Base-by-base conservation (phyloP, 1,139 yeast species). In the Candida sp. region DNA sequence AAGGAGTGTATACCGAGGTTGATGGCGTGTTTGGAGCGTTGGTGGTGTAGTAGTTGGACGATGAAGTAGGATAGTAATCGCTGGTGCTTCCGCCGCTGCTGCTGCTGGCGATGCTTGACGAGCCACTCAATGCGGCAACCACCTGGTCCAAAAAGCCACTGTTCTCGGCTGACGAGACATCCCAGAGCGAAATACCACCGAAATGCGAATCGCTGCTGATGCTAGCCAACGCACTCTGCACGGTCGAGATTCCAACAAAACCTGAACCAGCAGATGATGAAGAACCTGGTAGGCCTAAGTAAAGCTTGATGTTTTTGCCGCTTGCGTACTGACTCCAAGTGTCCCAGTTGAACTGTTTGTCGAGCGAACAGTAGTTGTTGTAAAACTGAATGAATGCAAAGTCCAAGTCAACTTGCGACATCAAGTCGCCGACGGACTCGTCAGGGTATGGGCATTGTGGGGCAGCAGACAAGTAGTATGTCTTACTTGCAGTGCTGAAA, bases 391-490 rank as follows among this genome's bases (percentile, higher is more conserved):
- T 80, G 63, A 88, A 90, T 5, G 92, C 91, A 67, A 85, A 90
- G 70, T 91, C 97, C 55, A 91, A 73, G 45, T 81, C 75, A 7
- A 88, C 81, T 45, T 79, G 73, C 30, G 75, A 71, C 58, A 91
- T 68, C 43, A 87, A 73, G 49, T 84, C 83, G 54, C 94, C 93
- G 37, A 86, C 83, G 42, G 86, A 82, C 8, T 85, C 89, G 71
- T 91, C 97, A 30, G 97, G 97, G 66, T 84, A 88, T 12, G 86
- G 88, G 72, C 97, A 91, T 73, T 91, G 97, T 23, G 97, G 97
- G 55, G 97, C 94, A 54, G 96, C 96, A 46, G 96, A 84, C 46
- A 90, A 72, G 68, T 88, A 90, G 72, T 87, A 90, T 23, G 69
- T 61, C 68, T 83, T 85, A 33, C 86, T 73, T n/a, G 72, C 39